Evolutionary conservation across 1,284 basidiomycete genomes (phyloP).

Genomic region (Sphaerobolus stellatus): DNA sequence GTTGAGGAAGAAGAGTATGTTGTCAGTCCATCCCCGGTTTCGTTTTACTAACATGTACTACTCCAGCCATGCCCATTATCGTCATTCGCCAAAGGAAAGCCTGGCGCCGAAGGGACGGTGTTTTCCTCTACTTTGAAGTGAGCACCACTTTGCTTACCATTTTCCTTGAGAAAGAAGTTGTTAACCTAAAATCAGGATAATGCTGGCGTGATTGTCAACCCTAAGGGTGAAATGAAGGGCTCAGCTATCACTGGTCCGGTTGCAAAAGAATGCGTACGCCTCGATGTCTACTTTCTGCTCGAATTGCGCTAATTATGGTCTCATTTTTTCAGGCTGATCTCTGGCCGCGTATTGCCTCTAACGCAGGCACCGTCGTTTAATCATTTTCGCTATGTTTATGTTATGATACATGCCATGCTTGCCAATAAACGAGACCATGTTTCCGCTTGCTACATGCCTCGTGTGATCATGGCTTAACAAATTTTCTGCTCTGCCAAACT

Average conservation of each 20-base stretch:
- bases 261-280: conserved; percentile 90
- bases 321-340: conserved; percentile 78
- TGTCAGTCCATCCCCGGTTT: conserved; percentile 3
- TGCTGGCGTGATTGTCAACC: conserved; percentile 96
- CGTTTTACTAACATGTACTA: conserved; percentile 7
- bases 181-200: conserved; percentile 68
- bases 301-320: conserved; percentile 17
- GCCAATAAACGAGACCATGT: no score
- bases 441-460: no score
- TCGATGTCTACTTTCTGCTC: conserved; percentile 10
- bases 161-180: not conserved
- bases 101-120: conserved; percentile 97
- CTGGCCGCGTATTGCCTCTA: conserved; percentile 99
- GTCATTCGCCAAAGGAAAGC: conserved; percentile 98
- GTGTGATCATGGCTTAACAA: no score
- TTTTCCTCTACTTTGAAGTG: conserved; percentile 98
- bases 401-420: no score
- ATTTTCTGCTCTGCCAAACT: no score
- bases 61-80: conserved; percentile 91
- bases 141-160: conserved; percentile 20
- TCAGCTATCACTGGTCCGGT: conserved; percentile 98
- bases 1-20: conserved; percentile 97
- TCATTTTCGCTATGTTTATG: no score
- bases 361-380: conserved; percentile 96
- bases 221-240: conserved; percentile 99